A percentile compares a stretch with the other conserved stretches of the same genome.
These are phyloP conservation scores for Russula vinacea DNA, from an alignment of 768 basidiomycete genomes.

Conservation along the genomic window DNA sequence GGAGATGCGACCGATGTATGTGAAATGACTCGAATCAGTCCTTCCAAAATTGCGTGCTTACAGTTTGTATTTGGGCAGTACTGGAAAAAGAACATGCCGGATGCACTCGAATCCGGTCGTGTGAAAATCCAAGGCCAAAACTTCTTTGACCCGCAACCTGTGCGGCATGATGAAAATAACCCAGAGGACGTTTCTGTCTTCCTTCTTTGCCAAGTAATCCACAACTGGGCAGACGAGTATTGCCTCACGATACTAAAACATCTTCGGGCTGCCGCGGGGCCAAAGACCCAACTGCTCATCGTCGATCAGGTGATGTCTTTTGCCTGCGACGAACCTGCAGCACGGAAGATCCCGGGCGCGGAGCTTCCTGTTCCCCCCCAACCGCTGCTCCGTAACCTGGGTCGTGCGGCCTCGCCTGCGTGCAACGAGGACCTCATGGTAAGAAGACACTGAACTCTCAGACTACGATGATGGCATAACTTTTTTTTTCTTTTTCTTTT, in stretches of 20 bases:
- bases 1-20: constrained; percentile 11
- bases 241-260: constrained; percentile 10
- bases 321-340: constrained; percentile 30
- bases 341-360: constrained; percentile 24
- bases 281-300: constrained; percentile 33
- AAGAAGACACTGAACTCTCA: not conserved
- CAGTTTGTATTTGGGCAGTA: too few species aligned
- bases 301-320: constrained; percentile 32
- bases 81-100: too few species aligned
- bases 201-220: not conserved
- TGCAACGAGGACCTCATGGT: constrained; percentile 31
- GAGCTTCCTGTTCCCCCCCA: constrained; percentile 26
- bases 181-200: constrained; percentile 5
- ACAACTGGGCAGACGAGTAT: constrained; percentile 37
- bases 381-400: constrained; percentile 33
- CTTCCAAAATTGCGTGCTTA: too few species aligned
- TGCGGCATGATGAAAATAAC: not conserved
- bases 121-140: not conserved
- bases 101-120: too few species aligned
- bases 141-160: constrained; percentile 15
- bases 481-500: not conserved
- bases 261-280: constrained; percentile 22
- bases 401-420: constrained; percentile 22
- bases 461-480: not conserved
- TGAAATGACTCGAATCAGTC: not conserved